A percentile compares a stretch with the other conserved stretches of the same genome.
Evolutionary conservation across 225 moss, liverwort and hornwort species (phyloP).

Genomic region (Asterella californica): DNA sequence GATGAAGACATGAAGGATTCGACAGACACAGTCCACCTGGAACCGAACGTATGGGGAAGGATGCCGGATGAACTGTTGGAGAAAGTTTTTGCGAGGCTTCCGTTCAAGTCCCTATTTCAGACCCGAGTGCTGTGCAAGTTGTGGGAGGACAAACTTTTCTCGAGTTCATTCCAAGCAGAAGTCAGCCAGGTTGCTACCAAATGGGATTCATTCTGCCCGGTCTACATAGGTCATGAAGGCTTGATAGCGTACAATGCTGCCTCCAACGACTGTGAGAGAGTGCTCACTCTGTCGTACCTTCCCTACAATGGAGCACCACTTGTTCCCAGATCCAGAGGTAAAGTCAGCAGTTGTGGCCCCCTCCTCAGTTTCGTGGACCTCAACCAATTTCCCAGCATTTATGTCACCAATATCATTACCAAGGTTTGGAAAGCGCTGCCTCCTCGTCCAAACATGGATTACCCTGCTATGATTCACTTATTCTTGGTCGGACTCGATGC

Average conservation of each 20-base stretch:
- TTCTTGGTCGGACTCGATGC: conserved; percentile 1
- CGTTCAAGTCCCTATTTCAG: conserved; percentile 33
- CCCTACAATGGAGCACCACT: conserved; percentile 13
- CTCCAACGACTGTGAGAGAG: conserved; percentile 23
- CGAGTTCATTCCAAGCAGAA: conserved; percentile 28
- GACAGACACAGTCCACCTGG: conserved; percentile 1
- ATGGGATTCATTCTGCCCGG: conserved; percentile 33
- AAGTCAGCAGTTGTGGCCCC: conserved; percentile 29
- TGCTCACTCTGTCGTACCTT: conserved; percentile 31
- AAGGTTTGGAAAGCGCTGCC: conserved; percentile 31
- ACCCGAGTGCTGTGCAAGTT: conserved; percentile 27
- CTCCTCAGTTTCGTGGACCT: conserved; percentile 32
- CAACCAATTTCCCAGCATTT: conserved; percentile 29
- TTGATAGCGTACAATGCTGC: conserved; percentile 25
- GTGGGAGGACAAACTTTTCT: conserved; percentile 28
- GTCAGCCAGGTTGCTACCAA: conserved; percentile 17
- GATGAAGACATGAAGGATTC: neutral
- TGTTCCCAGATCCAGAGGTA: conserved; percentile 25
- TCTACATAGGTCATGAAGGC: conserved; percentile 32
- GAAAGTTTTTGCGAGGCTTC: conserved; percentile 31
- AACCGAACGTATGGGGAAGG: conserved; percentile 28
- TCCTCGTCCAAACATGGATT: conserved; percentile 30
- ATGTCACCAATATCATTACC: conserved; percentile 35
- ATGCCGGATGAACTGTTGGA: conserved; percentile 37
- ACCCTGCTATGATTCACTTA: conserved; percentile 31